Evolutionary conservation across 2,329 filamentous ascomycete species (phyloP), one percentile per base, ranked within the genome.

Genomic region (Eutypa lata): DNA sequence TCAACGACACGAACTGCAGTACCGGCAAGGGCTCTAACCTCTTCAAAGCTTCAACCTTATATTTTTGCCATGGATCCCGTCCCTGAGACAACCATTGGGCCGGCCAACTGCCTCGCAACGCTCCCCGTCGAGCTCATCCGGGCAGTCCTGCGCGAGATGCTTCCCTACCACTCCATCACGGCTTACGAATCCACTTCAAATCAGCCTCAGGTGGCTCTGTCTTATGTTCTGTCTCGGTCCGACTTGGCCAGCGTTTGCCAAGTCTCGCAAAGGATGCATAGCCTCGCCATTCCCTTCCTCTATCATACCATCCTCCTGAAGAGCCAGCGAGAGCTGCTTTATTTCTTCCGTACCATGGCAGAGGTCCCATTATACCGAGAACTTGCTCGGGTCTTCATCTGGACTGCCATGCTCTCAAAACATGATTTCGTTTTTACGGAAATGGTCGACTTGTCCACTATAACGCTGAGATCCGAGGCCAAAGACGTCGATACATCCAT

Each of bases 241-340:
- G 37, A 52, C 50, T 52, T 52, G 44, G 50, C 50, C 50, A 52
- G 50, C 45, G 50, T 52, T 52, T 52, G 44, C 50, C 50, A 52
- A 52, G 50, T 52, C 50, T 52, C 50, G 50, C 43, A 52, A 52
- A 52, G 44, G 33, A 52, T 52, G 44, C 50, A 52, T 48, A 52
- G 44, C 50, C 50, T 52, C 50, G 50, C 50, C 44, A 48, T 52
- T 52, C 50, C 50, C 50, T 52, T 52, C 50, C 50, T 52, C 50
- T 52, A 52, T 52, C 44, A 52, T 52, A 52, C 50, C 50, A 52
- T 52, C 50, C 50, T 52, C 50, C 50, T 52, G 45, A 52, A 52
- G 50, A 52, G 50, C 45, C 44, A 52, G 50, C 50, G 50, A 52
- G 50, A 52, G 45, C 50, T 52, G 50, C 44, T 52, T 52, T 52